A percentile compares a stretch with the other conserved stretches of the same genome.
Conservation (phyloP, 257 asterid species). For the Rubia yunnanensis region DNA sequence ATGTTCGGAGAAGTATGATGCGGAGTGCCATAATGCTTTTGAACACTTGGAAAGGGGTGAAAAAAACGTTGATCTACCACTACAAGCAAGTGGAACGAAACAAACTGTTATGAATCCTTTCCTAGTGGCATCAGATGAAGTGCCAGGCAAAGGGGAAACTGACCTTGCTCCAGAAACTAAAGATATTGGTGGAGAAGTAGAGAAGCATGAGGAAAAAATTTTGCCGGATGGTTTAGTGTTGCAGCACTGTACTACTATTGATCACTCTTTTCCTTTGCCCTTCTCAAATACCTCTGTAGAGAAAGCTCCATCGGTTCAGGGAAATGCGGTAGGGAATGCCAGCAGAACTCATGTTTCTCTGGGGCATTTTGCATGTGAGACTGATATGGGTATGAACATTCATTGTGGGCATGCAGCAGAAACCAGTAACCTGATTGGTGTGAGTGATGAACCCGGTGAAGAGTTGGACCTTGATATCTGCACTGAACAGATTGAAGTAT, state of each 20-base stretch:
- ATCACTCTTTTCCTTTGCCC: no score
- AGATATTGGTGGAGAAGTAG: not conserved
- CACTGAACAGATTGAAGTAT: not conserved
- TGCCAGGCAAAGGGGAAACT: not conserved
- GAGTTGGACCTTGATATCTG: conserved; percentile 8
- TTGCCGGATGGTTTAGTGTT: not conserved
- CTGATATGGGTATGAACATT: no score
- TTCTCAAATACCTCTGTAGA: no score
- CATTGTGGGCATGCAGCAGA: no score
- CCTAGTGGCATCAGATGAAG: not conserved
- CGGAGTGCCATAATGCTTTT: not conserved
- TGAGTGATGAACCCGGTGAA: no score
- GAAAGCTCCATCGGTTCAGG: no score
- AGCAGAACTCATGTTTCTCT: no score
- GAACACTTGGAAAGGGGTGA: not conserved
- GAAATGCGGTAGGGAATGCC: no score
- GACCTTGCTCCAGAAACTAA: not conserved
- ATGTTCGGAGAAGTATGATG: not conserved
- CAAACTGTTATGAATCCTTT: not conserved
- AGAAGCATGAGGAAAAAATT: not conserved
- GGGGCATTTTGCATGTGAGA: no score
- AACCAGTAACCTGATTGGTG: no score
- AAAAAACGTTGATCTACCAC: not conserved
- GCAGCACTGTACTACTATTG: not conserved
- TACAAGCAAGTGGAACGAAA: conserved; percentile 1